These are phyloP conservation scores for Botrytis paeoniae DNA, from an alignment of 2,329 filamentous ascomycete genomes.

Conservation along the genomic window DNA sequence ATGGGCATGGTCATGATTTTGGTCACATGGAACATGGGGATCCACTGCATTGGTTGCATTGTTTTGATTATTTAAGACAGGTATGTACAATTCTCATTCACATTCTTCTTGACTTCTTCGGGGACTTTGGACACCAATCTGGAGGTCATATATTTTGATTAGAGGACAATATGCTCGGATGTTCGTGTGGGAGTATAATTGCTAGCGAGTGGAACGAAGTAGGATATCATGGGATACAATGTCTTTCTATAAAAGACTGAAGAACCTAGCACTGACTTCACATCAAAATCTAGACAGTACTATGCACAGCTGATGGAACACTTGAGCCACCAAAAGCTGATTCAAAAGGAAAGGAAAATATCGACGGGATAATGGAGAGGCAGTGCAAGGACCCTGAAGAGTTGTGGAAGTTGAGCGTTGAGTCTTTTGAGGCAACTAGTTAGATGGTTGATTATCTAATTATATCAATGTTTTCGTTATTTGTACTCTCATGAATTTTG, in stretches of 20 bases:
- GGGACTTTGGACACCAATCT: background rate
- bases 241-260: background rate
- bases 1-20: slow-evolving; percentile 8
- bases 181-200: background rate
- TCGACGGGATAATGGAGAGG: slow-evolving; percentile 15
- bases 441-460: background rate
- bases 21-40: slow-evolving; percentile 12
- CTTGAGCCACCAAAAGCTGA: slow-evolving; percentile 13
- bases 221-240: background rate
- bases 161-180: no score
- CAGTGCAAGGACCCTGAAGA: slow-evolving; percentile 4
- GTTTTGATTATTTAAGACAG: slow-evolving; percentile 22
- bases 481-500: background rate
- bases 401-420: slow-evolving; percentile 8
- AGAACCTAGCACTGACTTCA: background rate
- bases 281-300: background rate
- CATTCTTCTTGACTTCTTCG: background rate
- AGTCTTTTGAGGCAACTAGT: background rate
- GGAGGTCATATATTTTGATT: background rate
- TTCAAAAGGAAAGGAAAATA: slow-evolving; percentile 5
- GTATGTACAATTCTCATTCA: background rate
- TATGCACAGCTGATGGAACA: slow-evolving; percentile 15
- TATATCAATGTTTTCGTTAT: background rate
- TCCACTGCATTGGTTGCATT: slow-evolving; percentile 19
- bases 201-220: no score